Percentiles rank a stretch among this genome's conserved stretches.
Evolutionary conservation across 176 grass and related monocot genomes (phyloP).

Genomic region (Eremochloa ophiuroides): DNA sequence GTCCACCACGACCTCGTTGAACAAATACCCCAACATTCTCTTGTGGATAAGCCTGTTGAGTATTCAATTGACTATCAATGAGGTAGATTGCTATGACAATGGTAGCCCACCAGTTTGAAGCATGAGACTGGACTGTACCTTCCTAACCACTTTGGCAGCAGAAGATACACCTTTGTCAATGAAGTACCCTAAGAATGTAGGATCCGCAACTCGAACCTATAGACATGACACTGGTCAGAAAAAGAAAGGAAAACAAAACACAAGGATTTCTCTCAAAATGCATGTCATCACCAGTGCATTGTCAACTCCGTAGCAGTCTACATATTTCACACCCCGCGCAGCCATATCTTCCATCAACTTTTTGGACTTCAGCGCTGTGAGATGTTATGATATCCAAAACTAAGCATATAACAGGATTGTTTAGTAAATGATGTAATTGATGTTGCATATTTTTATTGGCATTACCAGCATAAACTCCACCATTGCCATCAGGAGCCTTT

Average conservation of each 20-base stretch:
- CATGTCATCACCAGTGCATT: slow-evolving; percentile 64
- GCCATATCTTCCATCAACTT: slow-evolving; percentile 92
- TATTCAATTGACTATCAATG: slow-evolving; percentile 1
- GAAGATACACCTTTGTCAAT: slow-evolving; percentile 87
- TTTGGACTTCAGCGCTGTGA: slow-evolving; percentile 70
- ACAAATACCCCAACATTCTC: slow-evolving; percentile 99
- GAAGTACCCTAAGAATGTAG: slow-evolving; percentile 93
- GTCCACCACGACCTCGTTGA: slow-evolving; percentile 83
- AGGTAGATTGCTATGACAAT: background rate
- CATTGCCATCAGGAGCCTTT: slow-evolving; percentile 98
- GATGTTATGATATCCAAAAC: background rate
- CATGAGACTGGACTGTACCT: slow-evolving; percentile 49
- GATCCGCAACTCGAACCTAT: slow-evolving; percentile 96
- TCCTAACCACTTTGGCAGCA: slow-evolving; percentile 89
- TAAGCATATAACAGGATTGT: slow-evolving; percentile 2
- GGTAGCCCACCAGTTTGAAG: background rate
- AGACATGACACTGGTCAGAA: slow-evolving; percentile 33
- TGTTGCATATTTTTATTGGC: background rate
- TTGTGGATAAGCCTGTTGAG: slow-evolving; percentile 92
- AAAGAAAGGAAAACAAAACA: background rate
- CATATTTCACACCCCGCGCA: slow-evolving; percentile 72
- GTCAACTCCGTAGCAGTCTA: slow-evolving; percentile 97
- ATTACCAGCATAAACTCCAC: slow-evolving; percentile 95
- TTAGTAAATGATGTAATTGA: background rate
- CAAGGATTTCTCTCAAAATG: background rate